These are phyloP conservation scores for Thalassiosira pacifica DNA, from an alignment of 352 stramenopile genomes.

Conservation along the genomic window DNA sequence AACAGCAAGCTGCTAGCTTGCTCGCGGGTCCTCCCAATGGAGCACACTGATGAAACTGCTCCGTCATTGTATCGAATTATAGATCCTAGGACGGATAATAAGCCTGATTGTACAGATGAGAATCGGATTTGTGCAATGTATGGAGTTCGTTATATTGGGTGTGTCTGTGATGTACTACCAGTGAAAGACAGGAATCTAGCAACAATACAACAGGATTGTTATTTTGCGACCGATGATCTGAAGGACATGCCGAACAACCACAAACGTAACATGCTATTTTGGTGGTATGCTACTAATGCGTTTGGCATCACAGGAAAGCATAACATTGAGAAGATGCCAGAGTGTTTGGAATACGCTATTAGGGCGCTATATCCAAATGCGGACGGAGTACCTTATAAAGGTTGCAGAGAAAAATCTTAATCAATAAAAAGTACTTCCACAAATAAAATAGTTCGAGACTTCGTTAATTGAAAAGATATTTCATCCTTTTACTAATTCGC, in stretches of 20 bases:
- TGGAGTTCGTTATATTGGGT: slow-evolving; percentile 16
- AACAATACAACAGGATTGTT: slow-evolving; percentile 9
- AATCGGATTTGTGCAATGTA: slow-evolving; percentile 6
- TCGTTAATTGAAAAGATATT: not conserved
- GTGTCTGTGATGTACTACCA: slow-evolving; percentile 15
- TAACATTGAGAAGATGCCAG: not conserved
- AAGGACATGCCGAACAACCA: not conserved
- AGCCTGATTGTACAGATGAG: not conserved
- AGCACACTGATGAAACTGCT: not conserved
- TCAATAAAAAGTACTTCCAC: too few relatives aligned
- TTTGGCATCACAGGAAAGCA: slow-evolving; percentile 10
- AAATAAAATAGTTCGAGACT: not conserved
- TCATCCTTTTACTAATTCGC: not conserved
- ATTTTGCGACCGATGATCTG: not conserved
- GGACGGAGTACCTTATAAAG: not conserved
- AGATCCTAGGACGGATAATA: not conserved
- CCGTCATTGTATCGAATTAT: not conserved
- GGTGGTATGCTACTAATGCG: slow-evolving; percentile 38
- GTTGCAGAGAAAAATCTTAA: not conserved
- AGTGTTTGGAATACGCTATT: slow-evolving; percentile 15
- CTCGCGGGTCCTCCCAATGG: not conserved
- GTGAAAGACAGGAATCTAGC: not conserved
- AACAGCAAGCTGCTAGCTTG: not conserved
- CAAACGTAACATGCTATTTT: slow-evolving; percentile 19
- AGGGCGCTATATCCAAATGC: not conserved